These are phyloP conservation scores for Trypanosoma melophagium DNA, from an alignment of 208 protist genomes.

Conservation along the genomic window DNA sequence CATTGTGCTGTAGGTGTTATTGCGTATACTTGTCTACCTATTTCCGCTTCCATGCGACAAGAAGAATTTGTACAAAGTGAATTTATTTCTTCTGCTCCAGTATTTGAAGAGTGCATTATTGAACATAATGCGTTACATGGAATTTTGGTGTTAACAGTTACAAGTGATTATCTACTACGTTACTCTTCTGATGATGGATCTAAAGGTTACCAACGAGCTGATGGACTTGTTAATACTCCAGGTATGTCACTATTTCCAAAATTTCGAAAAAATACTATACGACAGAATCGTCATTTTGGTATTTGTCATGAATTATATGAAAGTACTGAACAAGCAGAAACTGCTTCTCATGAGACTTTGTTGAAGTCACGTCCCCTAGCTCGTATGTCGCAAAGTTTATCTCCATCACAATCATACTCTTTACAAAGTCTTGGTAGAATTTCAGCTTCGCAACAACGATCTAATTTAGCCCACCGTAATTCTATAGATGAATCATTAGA, in stretches of 20 bases:
- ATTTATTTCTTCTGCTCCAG: conserved; percentile 44
- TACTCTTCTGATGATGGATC: conserved; percentile 5
- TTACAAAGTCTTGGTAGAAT: background rate
- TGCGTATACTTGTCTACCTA: conserved; percentile 52
- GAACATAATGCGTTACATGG: conserved; percentile 78
- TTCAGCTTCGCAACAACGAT: background rate
- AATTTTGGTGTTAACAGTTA: conserved; percentile 67
- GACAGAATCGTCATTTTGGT: conserved; percentile 73
- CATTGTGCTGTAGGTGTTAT: conserved; percentile 63
- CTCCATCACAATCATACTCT: background rate
- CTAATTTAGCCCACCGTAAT: conserved; percentile 7
- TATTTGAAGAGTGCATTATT: conserved; percentile 67
- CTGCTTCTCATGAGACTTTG: background rate
- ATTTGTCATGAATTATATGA: conserved; percentile 70
- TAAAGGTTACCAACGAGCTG: conserved; percentile 5
- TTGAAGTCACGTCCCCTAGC: too few species aligned
- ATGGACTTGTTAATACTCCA: conserved; percentile 4
- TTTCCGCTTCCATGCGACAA: conserved; percentile 42
- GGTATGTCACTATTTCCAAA: conserved; percentile 31
- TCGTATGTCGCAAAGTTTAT: too few species aligned
- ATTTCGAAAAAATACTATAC: conserved; percentile 69
- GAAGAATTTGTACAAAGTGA: conserved; percentile 40
- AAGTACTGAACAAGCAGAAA: conserved; percentile 13
- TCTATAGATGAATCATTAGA: conserved; percentile 38
- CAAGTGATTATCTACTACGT: conserved; percentile 51